Evolutionary conservation across 352 stramenopile species (phyloP).

Genomic region (Globisporangium rhizosaccharum): DNA sequence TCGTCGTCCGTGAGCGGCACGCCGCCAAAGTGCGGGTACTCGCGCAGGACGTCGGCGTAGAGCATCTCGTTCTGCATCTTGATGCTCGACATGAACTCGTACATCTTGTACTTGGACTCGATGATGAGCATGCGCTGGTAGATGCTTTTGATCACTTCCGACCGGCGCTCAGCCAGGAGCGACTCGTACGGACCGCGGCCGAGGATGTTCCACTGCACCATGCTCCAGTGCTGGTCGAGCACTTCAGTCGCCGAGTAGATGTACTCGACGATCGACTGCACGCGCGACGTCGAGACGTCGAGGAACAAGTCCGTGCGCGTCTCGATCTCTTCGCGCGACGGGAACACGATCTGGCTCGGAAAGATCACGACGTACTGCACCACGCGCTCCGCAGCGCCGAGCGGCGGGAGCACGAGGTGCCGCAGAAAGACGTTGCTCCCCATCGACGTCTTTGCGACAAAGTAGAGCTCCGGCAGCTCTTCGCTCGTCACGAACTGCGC

Average conservation of each 20-base stretch:
- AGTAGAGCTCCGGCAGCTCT: slow-evolving; percentile 80
- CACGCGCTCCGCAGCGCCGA: slow-evolving; percentile 59
- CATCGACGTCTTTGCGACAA: slow-evolving; percentile 82
- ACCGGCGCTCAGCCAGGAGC: slow-evolving; percentile 44
- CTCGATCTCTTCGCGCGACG: slow-evolving; percentile 74
- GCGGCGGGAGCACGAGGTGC: slow-evolving; percentile 58
- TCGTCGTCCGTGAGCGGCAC: slow-evolving; percentile 38
- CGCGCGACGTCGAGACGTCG: slow-evolving; percentile 60
- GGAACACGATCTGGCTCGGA: slow-evolving; percentile 71
- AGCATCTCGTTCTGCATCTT: slow-evolving; percentile 84
- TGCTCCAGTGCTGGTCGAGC: slow-evolving; percentile 78
- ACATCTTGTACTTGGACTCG: slow-evolving; percentile 71
- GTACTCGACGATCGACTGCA: slow-evolving; percentile 72
- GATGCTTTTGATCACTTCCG: slow-evolving; percentile 68
- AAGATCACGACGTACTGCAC: slow-evolving; percentile 75
- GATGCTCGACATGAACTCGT: slow-evolving; percentile 82
- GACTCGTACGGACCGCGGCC: slow-evolving; percentile 74
- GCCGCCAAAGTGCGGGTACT: slow-evolving; percentile 42
- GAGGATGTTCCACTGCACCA: slow-evolving; percentile 86
- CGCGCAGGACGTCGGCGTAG: slow-evolving; percentile 54
- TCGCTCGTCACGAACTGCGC: slow-evolving; percentile 80
- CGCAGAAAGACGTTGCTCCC: slow-evolving; percentile 54
- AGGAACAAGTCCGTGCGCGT: slow-evolving; percentile 69
- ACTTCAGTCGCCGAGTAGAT: slow-evolving; percentile 82
- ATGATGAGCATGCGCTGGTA: slow-evolving; percentile 66